Base-by-base conservation (phyloP, 331 rosid genomes). In the Quercus phellos region DNA sequence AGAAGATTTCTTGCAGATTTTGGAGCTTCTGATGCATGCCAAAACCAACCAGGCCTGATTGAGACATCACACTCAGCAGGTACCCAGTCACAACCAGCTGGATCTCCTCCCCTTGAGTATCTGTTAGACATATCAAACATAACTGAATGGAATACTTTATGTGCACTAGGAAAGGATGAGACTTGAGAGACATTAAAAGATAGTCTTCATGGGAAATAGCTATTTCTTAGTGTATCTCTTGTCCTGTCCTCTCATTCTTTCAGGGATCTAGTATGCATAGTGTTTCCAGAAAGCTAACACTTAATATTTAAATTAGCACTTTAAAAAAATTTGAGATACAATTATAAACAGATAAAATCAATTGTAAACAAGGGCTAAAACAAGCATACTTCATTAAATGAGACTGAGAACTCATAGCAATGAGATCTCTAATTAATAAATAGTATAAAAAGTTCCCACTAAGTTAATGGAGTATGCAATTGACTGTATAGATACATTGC, bases 51-150 rank as follows among this genome's bases (percentile, higher is more conserved):
- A 30, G 94, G 86, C 76, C 99, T 86, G 73, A 92, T 90, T 21
- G 99, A 94, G 82, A 92, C 90, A 80, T 94, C 99, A 80, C 99
- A 94, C 78, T 86, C 82, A 26, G 93, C 87, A 5, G 99, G 99
- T 55, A 90, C 74, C 99, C 99, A 94, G 38, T 89, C 97, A 43
- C 74, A 85, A 75, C 97, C 98, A n/a, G 17, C 29, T 51, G 89
- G 97, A 58, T 94, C 99, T 81, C 98, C 99, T 60, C 73, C 74
- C 26, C 4, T 32, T 8, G 74, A 26, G 70, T 94, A 92, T 83
- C 99, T 94, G 95, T 74, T 73, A 18, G n/a, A 84, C 30, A 51
- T 72, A 86, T 76, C 53, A 34, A 71, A 43, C n/a, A 54, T 43
- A 34, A 72, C 78, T 79, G 54, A 74, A 46, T 80, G 50, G 72